These are phyloP conservation scores for Pyricularia sp. DNA, from an alignment of 2,329 filamentous ascomycete genomes.

Conservation along the genomic window DNA sequence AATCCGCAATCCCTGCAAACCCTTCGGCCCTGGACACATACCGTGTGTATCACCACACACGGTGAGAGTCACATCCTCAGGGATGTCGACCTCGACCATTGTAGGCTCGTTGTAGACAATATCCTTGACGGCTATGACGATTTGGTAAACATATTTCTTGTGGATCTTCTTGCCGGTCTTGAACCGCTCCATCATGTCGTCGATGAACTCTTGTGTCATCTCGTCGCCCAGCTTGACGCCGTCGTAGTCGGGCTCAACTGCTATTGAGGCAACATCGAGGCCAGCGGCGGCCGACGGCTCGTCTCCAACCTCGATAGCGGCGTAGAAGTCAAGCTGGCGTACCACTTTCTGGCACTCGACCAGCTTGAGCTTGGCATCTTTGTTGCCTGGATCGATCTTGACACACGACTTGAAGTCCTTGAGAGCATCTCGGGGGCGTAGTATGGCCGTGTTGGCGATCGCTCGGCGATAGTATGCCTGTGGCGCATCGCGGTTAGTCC, in stretches of 20 bases:
- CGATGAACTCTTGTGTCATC: constrained; percentile 95
- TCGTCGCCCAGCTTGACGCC: constrained; percentile 62
- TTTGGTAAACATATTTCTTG: constrained; percentile 95
- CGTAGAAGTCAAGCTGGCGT: constrained; percentile 81
- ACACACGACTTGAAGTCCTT: constrained; percentile 88
- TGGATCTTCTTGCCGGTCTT: constrained; percentile 92
- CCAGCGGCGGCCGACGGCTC: constrained; percentile 86
- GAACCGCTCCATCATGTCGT: constrained; percentile 94
- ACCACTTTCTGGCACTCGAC: constrained; percentile 92
- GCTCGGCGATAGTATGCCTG: constrained; percentile 92
- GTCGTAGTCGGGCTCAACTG: constrained; percentile 73
- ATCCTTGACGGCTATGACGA: constrained; percentile 78
- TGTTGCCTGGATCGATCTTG: constrained; percentile 74
- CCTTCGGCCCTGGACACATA: constrained; percentile 19
- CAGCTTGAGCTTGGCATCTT: constrained; percentile 80
- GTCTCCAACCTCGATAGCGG: constrained; percentile 86
- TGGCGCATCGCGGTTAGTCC: constrained; percentile 2
- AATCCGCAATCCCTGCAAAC: neutral
- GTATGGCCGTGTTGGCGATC: constrained; percentile 79
- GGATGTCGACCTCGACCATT: constrained; percentile 87
- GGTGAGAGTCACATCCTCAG: constrained; percentile 66
- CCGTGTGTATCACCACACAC: constrained; percentile 97
- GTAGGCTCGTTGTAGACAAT: constrained; percentile 86
- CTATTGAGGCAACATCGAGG: constrained; percentile 75
- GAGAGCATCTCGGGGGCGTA: constrained; percentile 76